Percentiles rank a stretch among this genome's conserved stretches.
These are phyloP conservation scores for Dendrobium officinale DNA, from an alignment of 106 monocot genomes.

Conservation along the genomic window DNA sequence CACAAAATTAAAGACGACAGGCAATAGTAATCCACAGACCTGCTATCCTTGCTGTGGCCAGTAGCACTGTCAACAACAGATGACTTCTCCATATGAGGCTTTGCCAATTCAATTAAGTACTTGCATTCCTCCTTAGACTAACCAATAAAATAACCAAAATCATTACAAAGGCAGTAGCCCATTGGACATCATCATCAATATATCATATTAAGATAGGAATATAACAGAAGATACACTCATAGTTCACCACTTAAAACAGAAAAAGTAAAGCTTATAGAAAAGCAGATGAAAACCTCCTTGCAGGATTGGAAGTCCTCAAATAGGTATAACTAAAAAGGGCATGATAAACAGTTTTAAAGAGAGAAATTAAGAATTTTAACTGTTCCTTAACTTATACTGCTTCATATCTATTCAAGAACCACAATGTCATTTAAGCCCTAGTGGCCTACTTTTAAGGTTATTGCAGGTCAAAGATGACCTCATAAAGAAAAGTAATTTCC, in stretches of 20 bases:
- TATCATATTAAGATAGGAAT: too few relatives aligned
- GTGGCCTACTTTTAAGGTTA: background rate
- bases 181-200: too few relatives aligned
- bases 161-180: background rate
- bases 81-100: slow-evolving; percentile 39
- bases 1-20: background rate
- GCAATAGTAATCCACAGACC: slow-evolving; percentile 10
- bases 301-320: background rate
- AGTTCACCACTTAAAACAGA: too few relatives aligned
- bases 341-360: background rate
- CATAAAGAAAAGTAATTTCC: background rate
- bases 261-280: too few relatives aligned
- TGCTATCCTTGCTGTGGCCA: slow-evolving; percentile 36
- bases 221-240: too few relatives aligned
- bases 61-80: slow-evolving; percentile 32
- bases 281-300: background rate
- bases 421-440: background rate
- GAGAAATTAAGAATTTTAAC: background rate
- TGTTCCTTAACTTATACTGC: background rate
- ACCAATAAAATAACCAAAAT: background rate
- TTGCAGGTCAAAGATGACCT: background rate
- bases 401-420: background rate
- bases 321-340: background rate
- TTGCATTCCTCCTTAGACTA: slow-evolving; percentile 46
- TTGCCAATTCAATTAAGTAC: slow-evolving; percentile 34